These are phyloP conservation scores for Globisporangium recalcitrans DNA, from an alignment of 352 stramenopile species.

Conservation along the genomic window DNA sequence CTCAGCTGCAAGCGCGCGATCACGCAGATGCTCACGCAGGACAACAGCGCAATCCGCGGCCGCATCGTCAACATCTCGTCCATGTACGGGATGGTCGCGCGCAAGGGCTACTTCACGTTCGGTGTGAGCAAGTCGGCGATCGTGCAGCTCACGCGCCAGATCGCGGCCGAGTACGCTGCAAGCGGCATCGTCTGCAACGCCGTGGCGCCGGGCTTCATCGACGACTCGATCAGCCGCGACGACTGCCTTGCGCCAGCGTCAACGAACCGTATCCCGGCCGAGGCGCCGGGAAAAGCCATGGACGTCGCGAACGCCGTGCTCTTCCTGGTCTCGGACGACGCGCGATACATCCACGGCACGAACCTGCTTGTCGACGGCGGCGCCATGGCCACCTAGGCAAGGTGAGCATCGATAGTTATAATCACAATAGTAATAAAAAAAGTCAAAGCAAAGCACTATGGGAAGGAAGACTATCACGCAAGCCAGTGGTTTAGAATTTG, in stretches of 20 bases:
- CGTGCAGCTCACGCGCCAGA: conserved; percentile 61
- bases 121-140: conserved; percentile 58
- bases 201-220: conserved; percentile 52
- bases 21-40: conserved; percentile 54
- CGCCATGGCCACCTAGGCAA: conserved; percentile 40
- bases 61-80: conserved; percentile 67
- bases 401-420: neutral
- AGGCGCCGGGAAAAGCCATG: conserved; percentile 48
- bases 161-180: conserved; percentile 52
- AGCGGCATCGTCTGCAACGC: conserved; percentile 62
- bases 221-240: conserved; percentile 53
- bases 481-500: conserved; percentile 36
- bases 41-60: conserved; percentile 46
- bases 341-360: conserved; percentile 54
- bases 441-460: neutral
- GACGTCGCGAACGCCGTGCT: conserved; percentile 68
- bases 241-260: conserved; percentile 45
- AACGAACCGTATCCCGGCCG: conserved; percentile 47
- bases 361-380: conserved; percentile 61
- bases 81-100: conserved; percentile 52
- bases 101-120: conserved; percentile 57
- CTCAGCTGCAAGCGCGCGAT: conserved; percentile 65
- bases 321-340: conserved; percentile 60
- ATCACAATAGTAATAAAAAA: neutral
- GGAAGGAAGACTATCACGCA: neutral